phyloP scores from a whole-genome alignment of 225 moss, liverwort and hornwort genomes.

The Climacium dendroides region DNA sequence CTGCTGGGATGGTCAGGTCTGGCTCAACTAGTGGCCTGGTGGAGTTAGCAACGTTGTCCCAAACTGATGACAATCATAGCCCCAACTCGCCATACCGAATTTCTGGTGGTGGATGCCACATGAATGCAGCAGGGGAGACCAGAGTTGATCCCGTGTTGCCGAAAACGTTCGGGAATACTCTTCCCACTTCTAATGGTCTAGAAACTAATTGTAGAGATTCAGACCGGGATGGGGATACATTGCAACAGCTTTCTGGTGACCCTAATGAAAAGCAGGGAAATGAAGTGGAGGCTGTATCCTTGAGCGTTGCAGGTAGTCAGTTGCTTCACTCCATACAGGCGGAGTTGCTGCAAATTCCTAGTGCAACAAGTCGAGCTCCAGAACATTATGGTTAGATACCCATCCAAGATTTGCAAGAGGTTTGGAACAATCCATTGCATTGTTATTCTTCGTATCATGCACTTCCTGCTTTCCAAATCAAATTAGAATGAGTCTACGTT shows the following conservation, averaged over 20 bases:
- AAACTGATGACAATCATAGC: neutral
- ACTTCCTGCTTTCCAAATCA: neutral
- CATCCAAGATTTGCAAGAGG: constrained; percentile 6
- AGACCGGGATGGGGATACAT: neutral
- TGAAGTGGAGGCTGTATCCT: neutral
- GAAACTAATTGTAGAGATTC: neutral
- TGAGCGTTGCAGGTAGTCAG: neutral
- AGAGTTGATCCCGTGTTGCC: neutral
- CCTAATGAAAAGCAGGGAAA: neutral
- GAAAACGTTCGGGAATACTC: neutral
- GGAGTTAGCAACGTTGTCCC: neutral
- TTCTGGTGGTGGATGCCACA: neutral
- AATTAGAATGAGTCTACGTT: neutral
- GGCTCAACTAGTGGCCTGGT: constrained; percentile 16
- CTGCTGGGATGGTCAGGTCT: neutral
- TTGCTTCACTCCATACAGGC: neutral
- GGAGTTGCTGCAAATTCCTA: neutral
- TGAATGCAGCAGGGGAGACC: neutral
- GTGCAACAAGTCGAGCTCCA: neutral
- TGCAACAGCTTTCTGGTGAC: neutral
- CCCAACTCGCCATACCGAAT: neutral
- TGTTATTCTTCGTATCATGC: neutral
- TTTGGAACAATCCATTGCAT: constrained; percentile 8
- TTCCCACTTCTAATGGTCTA: neutral
- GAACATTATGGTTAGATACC: constrained; percentile 24